These are phyloP conservation scores for Arthrobotrys conoides DNA, from an alignment of 2,329 filamentous ascomycete species.

Conservation along the genomic window DNA sequence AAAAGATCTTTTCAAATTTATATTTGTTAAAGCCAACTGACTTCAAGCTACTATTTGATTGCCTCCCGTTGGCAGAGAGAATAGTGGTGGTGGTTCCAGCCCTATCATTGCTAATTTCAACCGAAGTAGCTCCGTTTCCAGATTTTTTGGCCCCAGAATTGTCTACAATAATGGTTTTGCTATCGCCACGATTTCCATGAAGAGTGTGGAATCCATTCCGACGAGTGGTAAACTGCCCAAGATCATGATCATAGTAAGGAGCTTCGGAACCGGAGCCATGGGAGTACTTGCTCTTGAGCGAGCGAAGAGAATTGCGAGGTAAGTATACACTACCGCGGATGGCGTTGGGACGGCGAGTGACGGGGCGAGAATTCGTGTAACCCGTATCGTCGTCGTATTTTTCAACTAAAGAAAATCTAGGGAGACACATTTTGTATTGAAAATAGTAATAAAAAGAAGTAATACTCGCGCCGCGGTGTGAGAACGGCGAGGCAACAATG, in stretches of 20 bases:
- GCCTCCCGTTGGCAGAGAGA: constrained; percentile 28
- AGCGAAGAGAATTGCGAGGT: constrained; percentile 33
- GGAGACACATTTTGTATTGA: constrained; percentile 36
- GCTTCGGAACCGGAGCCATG: constrained; percentile 23
- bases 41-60: not conserved
- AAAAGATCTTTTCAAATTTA: constrained; percentile 15
- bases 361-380: constrained; percentile 34
- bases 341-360: not conserved
- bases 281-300: constrained; percentile 15
- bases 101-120: constrained; percentile 42
- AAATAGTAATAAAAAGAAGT: constrained; percentile 8
- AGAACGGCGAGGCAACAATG: constrained; percentile 5
- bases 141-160: constrained; percentile 30
- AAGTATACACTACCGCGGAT: constrained; percentile 21
- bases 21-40: constrained; percentile 27
- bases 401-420: constrained; percentile 31
- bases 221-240: constrained; percentile 27
- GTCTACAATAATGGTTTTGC: constrained; percentile 44
- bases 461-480: constrained; percentile 18
- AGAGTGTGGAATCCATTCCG: constrained; percentile 16
- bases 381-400: constrained; percentile 19
- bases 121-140: constrained; percentile 13
- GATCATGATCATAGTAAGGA: constrained; percentile 10
- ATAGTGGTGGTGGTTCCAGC: constrained; percentile 39
- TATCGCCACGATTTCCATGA: constrained; percentile 10